Evolutionary conservation across 208 protist species (phyloP).

Genomic region (Wallacemonas sp.): DNA sequence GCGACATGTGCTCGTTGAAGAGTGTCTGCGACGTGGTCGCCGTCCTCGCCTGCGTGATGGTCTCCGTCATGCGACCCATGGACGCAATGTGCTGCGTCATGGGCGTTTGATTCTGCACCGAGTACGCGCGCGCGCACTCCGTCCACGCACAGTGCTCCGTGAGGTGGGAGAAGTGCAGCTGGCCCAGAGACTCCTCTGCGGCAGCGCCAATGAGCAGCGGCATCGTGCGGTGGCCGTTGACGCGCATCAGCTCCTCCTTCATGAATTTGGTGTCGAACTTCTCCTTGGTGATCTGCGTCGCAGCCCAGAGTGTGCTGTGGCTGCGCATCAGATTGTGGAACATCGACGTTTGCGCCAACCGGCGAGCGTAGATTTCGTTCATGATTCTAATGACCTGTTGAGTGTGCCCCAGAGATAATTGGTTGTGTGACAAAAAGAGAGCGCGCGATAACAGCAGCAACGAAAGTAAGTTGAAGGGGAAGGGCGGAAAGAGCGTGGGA

Average conservation of each 20-base stretch:
- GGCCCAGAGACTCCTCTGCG: slow-evolving; percentile 47
- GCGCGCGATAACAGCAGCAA: no score
- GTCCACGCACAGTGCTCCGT: slow-evolving; percentile 85
- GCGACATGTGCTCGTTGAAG: slow-evolving; percentile 80
- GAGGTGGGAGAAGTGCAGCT: slow-evolving; percentile 72
- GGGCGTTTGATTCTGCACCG: slow-evolving; percentile 85
- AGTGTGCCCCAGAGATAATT: no score
- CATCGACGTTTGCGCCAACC: slow-evolving; percentile 78
- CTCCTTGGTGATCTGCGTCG: slow-evolving; percentile 88
- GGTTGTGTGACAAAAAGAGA: no score
- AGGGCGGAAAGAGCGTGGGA: not conserved
- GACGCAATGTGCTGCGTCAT: slow-evolving; percentile 82
- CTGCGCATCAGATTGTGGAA: slow-evolving; percentile 90
- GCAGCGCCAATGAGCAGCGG: slow-evolving; percentile 80
- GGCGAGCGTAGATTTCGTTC: slow-evolving; percentile 88
- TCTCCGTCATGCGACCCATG: slow-evolving; percentile 89
- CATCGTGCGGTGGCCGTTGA: slow-evolving; percentile 82
- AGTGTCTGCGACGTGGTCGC: slow-evolving; percentile 61
- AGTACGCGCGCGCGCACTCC: slow-evolving; percentile 69
- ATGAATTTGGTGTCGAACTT: slow-evolving; percentile 74
- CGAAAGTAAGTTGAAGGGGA: not conserved
- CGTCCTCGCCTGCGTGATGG: slow-evolving; percentile 71
- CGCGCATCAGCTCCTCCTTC: slow-evolving; percentile 88
- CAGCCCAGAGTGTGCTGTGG: slow-evolving; percentile 85
- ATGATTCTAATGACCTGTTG: no score